Evolutionary conservation across 2,329 filamentous ascomycete genomes (phyloP), one percentile per base, ranked within the genome.

Genomic region (Paraphoma chrysanthemicola): DNA sequence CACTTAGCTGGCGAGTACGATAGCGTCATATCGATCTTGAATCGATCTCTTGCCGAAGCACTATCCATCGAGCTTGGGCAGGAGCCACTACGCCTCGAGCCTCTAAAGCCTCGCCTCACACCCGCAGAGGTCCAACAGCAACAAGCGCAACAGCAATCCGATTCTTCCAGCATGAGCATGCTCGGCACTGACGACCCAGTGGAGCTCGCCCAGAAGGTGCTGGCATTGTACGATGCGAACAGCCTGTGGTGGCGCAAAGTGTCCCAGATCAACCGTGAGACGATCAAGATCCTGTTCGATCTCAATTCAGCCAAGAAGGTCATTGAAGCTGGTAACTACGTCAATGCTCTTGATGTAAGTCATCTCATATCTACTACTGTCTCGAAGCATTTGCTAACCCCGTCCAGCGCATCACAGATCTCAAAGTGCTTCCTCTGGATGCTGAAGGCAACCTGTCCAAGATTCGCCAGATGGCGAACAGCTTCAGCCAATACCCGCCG

Each of bases 1-100:
- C 94, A 99, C 76, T 83, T 99, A 43, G 94, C 95, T 0, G 92
- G 92, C 70, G 93, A 99, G 75, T 98, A 96, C 74, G 93, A 99
- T 75, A 93, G 89, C 51, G 96, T 98, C n/a, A 88, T 97, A 43
- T 82, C 86, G 28, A 94, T 98, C 63, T 87, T 98, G 71, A 97
- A 93, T 77, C 90, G 93, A 39, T 90, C 93, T 3, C 83, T 99
- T 36, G 96, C 93, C 53, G 93, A 98, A 76, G 91, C 92, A 44
- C 88, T 98, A 57, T 90, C 92, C 11, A 85, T 94, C 10, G 93
- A 96, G 68, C 85, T 97, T 67, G 93, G 92, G 51, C 90, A 95
- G 67, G 89, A 92, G 56, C 87, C 90, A 16, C 83, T 93, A 77
- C 88, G 89, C 42, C 81, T 96, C 48, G 87, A 93, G 77, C 92